Conservation (phyloP, 768 basidiomycete genomes). For the Hysterangium stoloniferum region DNA sequence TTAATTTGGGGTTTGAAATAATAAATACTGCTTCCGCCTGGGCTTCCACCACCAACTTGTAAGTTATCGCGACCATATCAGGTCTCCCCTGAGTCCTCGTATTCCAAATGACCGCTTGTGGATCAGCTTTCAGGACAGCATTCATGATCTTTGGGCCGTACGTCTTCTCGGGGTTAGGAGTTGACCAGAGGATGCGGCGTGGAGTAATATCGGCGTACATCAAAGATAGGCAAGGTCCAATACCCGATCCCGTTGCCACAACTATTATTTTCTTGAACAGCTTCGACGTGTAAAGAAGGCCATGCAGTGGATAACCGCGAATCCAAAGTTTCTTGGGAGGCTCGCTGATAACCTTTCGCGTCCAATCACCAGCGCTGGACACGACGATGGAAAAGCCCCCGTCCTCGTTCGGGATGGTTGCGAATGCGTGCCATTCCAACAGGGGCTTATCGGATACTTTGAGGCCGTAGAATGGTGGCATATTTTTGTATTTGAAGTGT, state of each 20-base stretch:
- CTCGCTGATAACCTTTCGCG: conserved; percentile 40
- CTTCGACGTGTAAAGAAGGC: conserved; percentile 45
- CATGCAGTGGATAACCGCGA: conserved; percentile 48
- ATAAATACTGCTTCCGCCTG: conserved; percentile 46
- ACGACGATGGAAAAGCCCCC: conserved; percentile 51
- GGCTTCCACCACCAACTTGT: conserved; percentile 30
- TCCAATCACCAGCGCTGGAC: conserved; percentile 57
- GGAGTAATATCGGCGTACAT: conserved; percentile 45
- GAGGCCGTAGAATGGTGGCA: neutral
- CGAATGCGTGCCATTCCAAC: conserved; percentile 55
- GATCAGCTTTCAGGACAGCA: conserved; percentile 41
- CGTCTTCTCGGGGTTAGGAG: conserved; percentile 51
- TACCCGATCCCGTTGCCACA: conserved; percentile 45
- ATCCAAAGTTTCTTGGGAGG: conserved; percentile 51
- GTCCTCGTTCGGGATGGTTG: conserved; percentile 37
- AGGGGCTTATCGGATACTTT: conserved; percentile 33
- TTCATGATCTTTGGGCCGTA: conserved; percentile 57
- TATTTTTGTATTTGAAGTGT: neutral
- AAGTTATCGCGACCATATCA: conserved; percentile 37
- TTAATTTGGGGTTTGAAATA: conserved; percentile 53
- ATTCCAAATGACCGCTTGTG: conserved; percentile 49
- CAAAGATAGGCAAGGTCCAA: conserved; percentile 48
- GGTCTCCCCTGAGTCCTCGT: conserved; percentile 36
- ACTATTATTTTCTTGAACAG: conserved; percentile 47
- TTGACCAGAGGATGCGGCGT: conserved; percentile 54